A percentile compares a stretch with the other conserved stretches of the same genome.
Conservation (phyloP, 768 basidiomycete species). For the Boletus bicolor region DNA sequence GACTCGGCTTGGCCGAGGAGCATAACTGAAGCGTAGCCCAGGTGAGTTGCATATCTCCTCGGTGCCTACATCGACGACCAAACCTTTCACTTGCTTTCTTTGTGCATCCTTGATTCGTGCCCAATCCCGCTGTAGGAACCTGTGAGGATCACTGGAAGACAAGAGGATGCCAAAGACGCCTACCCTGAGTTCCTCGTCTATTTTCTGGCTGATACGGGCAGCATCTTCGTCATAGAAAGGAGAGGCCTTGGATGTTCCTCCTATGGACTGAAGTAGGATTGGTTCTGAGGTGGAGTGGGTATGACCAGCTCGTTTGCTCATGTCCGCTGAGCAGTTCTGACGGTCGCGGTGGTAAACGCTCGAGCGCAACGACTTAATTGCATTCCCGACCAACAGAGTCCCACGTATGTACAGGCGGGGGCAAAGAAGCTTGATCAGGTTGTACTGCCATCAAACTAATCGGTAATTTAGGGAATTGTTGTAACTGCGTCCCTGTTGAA, state of each 20-base stretch:
- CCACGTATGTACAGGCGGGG: slow-evolving; percentile 36
- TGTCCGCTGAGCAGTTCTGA: slow-evolving; percentile 15
- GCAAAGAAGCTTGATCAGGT: slow-evolving; percentile 34
- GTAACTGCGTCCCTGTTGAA: slow-evolving; percentile 14
- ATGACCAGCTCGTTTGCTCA: slow-evolving; percentile 31
- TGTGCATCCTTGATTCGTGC: slow-evolving; percentile 43
- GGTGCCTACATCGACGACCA: not conserved
- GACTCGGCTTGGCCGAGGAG: slow-evolving; percentile 78
- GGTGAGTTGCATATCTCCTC: slow-evolving; percentile 3
- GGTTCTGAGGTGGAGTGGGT: slow-evolving; percentile 31
- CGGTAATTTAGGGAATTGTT: slow-evolving; percentile 21
- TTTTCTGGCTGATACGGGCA: slow-evolving; percentile 44
- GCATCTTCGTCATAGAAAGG: slow-evolving; percentile 43
- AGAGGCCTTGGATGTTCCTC: slow-evolving; percentile 30
- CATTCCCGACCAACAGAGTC: slow-evolving; percentile 31
- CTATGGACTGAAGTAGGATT: slow-evolving; percentile 30
- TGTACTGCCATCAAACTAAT: slow-evolving; percentile 30
- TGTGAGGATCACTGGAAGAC: slow-evolving; percentile 2
- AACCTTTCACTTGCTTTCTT: slow-evolving; percentile 55
- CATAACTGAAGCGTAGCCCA: slow-evolving; percentile 45
- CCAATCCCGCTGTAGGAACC: slow-evolving; percentile 44
- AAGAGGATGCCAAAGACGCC: slow-evolving; percentile 4
- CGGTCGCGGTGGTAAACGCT: slow-evolving; percentile 17
- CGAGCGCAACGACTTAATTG: slow-evolving; percentile 27
- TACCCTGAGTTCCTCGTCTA: slow-evolving; percentile 58